phyloP scores from a whole-genome alignment of 305 asterid species.

The Lippia alba region DNA sequence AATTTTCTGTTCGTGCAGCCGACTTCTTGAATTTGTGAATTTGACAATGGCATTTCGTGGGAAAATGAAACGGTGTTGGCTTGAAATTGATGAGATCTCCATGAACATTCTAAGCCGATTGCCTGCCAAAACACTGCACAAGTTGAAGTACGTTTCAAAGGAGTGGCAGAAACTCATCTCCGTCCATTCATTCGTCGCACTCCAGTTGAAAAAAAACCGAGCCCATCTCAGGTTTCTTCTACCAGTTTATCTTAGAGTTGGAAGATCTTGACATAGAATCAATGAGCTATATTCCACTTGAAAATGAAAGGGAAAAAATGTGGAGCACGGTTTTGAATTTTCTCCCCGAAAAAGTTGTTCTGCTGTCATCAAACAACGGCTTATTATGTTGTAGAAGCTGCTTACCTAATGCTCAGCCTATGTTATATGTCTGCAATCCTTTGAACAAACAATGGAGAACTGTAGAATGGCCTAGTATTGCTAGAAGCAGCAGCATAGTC shows the following conservation, averaged over 20 bases:
- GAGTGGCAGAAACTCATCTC: slow-evolving; percentile 60
- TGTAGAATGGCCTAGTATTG: slow-evolving; percentile 52
- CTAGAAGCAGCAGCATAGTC: slow-evolving; percentile 42
- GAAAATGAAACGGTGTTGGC: slow-evolving; percentile 45
- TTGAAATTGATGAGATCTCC: slow-evolving; percentile 43
- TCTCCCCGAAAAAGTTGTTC: slow-evolving; percentile 60
- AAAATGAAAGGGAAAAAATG: slow-evolving; percentile 24
- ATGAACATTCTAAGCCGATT: slow-evolving; percentile 47
- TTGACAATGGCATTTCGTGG: slow-evolving; percentile 5
- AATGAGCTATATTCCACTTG: slow-evolving; percentile 57
- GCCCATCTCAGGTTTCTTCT: slow-evolving; percentile 61
- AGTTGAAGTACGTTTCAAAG: slow-evolving; percentile 55
- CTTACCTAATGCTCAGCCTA: slow-evolving; percentile 43
- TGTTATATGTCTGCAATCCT: slow-evolving; percentile 57
- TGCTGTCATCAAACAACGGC: slow-evolving; percentile 61
- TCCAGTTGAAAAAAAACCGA: slow-evolving; percentile 49
- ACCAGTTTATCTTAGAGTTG: slow-evolving; percentile 56
- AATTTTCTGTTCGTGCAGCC: background rate
- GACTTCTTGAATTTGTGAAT: background rate
- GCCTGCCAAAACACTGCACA: slow-evolving; percentile 48
- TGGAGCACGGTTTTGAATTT: slow-evolving; percentile 47
- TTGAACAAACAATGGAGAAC: slow-evolving; percentile 56
- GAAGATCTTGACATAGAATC: slow-evolving; percentile 36
- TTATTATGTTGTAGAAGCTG: slow-evolving; percentile 58
- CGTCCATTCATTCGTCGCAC: slow-evolving; percentile 46